phyloP scores from a whole-genome alignment of 495 filamentous ascomycete genomes.

The Annulohypoxylon maeteangense region DNA sequence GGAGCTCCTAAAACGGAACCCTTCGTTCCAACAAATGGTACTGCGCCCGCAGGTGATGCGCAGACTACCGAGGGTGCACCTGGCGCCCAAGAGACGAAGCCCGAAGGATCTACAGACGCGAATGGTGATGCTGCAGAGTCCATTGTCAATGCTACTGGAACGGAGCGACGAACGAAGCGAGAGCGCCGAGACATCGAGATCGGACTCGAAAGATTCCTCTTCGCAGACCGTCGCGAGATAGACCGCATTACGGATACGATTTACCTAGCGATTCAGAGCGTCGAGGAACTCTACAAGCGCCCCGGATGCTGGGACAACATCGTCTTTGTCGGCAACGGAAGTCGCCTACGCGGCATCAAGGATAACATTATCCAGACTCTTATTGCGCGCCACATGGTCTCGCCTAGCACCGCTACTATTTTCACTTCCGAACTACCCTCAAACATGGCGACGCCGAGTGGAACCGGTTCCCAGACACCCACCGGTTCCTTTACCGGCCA shows the following conservation, averaged over 20 bases:
- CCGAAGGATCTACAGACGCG: slow-evolving; percentile 26
- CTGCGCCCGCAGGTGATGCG: slow-evolving; percentile 55
- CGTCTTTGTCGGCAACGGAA: slow-evolving; percentile 88
- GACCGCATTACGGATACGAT: slow-evolving; percentile 83
- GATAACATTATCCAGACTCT: slow-evolving; percentile 85
- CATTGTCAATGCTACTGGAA: slow-evolving; percentile 17
- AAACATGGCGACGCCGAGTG: slow-evolving; percentile 86
- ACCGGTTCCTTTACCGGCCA: slow-evolving; percentile 69
- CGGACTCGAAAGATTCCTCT: slow-evolving; percentile 86
- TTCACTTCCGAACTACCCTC: slow-evolving; percentile 96
- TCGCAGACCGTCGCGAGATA: slow-evolving; percentile 76
- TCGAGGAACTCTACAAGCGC: slow-evolving; percentile 81
- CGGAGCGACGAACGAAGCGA: slow-evolving; percentile 53
- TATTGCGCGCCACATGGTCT: slow-evolving; percentile 84
- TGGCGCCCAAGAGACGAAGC: slow-evolving; percentile 27
- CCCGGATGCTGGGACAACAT: slow-evolving; percentile 89
- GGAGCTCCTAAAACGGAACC: slow-evolving; percentile 50
- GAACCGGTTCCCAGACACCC: slow-evolving; percentile 92
- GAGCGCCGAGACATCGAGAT: slow-evolving; percentile 82
- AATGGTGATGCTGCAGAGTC: slow-evolving; percentile 17
- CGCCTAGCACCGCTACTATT: slow-evolving; percentile 89
- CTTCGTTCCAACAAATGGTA: slow-evolving; percentile 48
- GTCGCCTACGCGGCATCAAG: slow-evolving; percentile 84
- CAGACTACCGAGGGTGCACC: slow-evolving; percentile 44
- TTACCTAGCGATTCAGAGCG: slow-evolving; percentile 79